Evolutionary conservation across 495 filamentous ascomycete genomes (phyloP).

Genomic region (Talaromyces ruber): DNA sequence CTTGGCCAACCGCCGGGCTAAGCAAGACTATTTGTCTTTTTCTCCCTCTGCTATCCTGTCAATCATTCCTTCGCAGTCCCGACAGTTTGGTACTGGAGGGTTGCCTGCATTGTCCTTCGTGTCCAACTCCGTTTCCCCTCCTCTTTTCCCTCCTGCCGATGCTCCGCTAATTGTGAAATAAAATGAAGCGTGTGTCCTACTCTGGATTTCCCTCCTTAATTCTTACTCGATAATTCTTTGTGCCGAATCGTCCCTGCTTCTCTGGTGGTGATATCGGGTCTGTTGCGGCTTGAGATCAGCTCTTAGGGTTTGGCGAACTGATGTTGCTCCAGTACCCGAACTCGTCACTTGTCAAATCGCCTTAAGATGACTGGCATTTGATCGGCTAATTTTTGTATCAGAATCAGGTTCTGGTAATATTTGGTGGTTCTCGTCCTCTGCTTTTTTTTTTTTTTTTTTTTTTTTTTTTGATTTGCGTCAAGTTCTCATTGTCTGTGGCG

Average conservation of each 20-base stretch:
- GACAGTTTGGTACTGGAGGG: slow-evolving; percentile 9
- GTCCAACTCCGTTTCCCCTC: neutral
- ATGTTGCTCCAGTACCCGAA: neutral
- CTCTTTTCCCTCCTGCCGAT: neutral
- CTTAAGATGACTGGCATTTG: neutral
- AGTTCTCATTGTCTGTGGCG: neutral
- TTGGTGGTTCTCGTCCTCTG: neutral
- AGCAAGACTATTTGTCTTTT: neutral
- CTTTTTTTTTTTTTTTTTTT: neutral
- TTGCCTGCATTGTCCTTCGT: slow-evolving; percentile 2
- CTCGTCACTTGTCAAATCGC: neutral
- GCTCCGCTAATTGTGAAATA: neutral
- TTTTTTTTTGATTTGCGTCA: neutral
- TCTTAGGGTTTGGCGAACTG: neutral
- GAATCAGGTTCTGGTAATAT: neutral
- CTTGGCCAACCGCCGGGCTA: slow-evolving; percentile 4
- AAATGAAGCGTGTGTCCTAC: neutral
- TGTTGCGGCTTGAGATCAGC: neutral
- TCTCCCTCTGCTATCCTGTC: slow-evolving; percentile 4
- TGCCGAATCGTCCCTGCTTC: neutral
- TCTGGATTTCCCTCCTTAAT: neutral
- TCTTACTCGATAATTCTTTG: neutral
- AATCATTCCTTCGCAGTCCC: neutral
- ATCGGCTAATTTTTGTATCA: neutral
- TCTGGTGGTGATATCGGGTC: neutral